Evolutionary conservation across 805 yeast genomes (phyloP).

Genomic region (Metschnikowia amazonensis): DNA sequence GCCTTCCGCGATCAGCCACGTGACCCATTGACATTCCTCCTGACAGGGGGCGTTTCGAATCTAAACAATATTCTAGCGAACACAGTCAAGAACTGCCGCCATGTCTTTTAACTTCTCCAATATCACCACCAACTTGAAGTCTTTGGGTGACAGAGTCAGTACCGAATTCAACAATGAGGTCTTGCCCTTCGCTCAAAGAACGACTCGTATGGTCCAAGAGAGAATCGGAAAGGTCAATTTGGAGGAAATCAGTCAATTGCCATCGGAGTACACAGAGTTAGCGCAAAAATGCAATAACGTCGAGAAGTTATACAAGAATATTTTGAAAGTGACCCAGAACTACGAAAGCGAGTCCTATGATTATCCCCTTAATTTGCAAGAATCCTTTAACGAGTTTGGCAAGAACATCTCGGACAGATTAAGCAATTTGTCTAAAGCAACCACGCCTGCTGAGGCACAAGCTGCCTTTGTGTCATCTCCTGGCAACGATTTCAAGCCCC

Average conservation of each 20-base stretch:
- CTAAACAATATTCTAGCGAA: neutral
- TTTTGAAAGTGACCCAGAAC: slow-evolving; percentile 41
- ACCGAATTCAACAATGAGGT: slow-evolving; percentile 52
- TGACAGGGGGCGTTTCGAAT: neutral
- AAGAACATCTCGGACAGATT: slow-evolving; percentile 62
- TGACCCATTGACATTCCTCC: neutral
- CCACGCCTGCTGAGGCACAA: slow-evolving; percentile 80
- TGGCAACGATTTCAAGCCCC: slow-evolving; percentile 49
- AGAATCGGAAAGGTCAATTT: slow-evolving; percentile 62
- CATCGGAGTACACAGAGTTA: slow-evolving; percentile 65
- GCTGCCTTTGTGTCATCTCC: slow-evolving; percentile 51
- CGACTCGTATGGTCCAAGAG: slow-evolving; percentile 76
- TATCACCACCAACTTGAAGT: slow-evolving; percentile 40
- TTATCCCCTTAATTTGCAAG: slow-evolving; percentile 73
- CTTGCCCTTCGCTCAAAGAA: slow-evolving; percentile 71
- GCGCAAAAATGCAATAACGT: slow-evolving; percentile 39
- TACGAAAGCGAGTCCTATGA: slow-evolving; percentile 80
- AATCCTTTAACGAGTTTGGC: slow-evolving; percentile 70
- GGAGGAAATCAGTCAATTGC: slow-evolving; percentile 74
- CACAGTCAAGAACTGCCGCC: neutral
- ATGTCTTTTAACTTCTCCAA: slow-evolving; percentile 44
- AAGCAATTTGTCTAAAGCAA: slow-evolving; percentile 63
- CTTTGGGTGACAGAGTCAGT: slow-evolving; percentile 42
- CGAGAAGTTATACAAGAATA: slow-evolving; percentile 40
- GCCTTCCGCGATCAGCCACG: slow-evolving; percentile 2